A percentile compares a stretch with the other conserved stretches of the same genome.
Evolutionary conservation across 2,329 filamentous ascomycete species (phyloP).

Genomic region (Aureobasidium sp.): DNA sequence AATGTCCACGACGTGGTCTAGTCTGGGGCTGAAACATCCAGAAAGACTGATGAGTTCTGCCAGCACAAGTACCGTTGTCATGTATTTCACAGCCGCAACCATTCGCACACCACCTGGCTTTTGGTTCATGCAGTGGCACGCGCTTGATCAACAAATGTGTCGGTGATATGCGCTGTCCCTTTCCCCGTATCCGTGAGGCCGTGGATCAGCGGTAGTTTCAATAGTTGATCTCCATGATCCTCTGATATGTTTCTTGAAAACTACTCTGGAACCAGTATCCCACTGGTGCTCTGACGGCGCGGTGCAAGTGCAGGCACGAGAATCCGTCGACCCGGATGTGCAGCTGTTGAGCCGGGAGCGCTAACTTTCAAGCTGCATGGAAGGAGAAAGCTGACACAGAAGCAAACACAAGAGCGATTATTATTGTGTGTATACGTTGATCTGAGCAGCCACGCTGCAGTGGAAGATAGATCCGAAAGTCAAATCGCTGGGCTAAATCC

Average conservation of each 20-base stretch:
- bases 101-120: too few species aligned
- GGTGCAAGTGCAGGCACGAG: not conserved
- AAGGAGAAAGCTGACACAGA: not conserved
- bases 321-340: conserved; percentile 3
- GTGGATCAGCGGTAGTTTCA: not conserved
- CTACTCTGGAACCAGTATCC: not conserved
- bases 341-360: not conserved
- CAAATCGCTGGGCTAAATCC: not conserved
- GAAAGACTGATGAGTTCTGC: not conserved
- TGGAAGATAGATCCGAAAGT: not conserved
- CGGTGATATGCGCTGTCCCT: not conserved
- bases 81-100: not conserved
- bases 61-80: not conserved
- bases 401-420: not conserved
- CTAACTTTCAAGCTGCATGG: not conserved
- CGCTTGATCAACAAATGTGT: not conserved
- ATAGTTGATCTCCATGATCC: not conserved
- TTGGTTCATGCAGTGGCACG: not conserved
- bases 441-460: not conserved
- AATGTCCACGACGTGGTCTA: not conserved
- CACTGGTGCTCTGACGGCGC: not conserved
- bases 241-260: not conserved
- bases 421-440: not conserved
- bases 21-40: not conserved
- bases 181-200: not conserved